A percentile compares a stretch with the other conserved stretches of the same genome.
Evolutionary conservation across 805 yeast genomes (phyloP).

Genomic region (Suhomyces sp.): DNA sequence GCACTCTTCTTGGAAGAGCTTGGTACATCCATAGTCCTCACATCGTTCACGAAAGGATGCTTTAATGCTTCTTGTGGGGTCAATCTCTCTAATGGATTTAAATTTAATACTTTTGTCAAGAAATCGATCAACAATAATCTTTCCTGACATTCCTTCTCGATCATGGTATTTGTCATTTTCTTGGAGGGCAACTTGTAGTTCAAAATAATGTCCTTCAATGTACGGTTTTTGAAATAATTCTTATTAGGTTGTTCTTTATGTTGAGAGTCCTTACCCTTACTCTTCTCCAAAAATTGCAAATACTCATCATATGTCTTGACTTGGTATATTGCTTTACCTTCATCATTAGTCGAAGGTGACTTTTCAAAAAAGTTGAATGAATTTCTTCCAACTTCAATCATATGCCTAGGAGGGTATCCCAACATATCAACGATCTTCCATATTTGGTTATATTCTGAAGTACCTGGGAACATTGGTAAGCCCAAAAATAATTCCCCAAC

Average conservation of each 20-base stretch:
- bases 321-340: constrained; percentile 29
- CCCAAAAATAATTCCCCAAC: constrained; percentile 89
- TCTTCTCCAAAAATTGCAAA: constrained; percentile 23
- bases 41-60: constrained; percentile 78
- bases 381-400: constrained; percentile 94
- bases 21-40: constrained; percentile 8
- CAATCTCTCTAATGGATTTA: constrained; percentile 93
- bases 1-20: neutral
- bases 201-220: constrained; percentile 69
- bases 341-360: constrained; percentile 16
- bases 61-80: constrained; percentile 92
- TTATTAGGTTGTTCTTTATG: constrained; percentile 75
- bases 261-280: constrained; percentile 28
- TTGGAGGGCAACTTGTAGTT: constrained; percentile 69
- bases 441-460: constrained; percentile 89
- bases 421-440: constrained; percentile 77
- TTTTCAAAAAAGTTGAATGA: constrained; percentile 66
- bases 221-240: constrained; percentile 67
- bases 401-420: constrained; percentile 90
- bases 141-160: constrained; percentile 72
- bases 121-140: constrained; percentile 75
- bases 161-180: constrained; percentile 50
- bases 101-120: constrained; percentile 68
- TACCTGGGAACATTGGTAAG: constrained; percentile 90
- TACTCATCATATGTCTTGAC: constrained; percentile 40